Conservation (phyloP, 257 asterid species). For the Eucommia ulmoides region DNA sequence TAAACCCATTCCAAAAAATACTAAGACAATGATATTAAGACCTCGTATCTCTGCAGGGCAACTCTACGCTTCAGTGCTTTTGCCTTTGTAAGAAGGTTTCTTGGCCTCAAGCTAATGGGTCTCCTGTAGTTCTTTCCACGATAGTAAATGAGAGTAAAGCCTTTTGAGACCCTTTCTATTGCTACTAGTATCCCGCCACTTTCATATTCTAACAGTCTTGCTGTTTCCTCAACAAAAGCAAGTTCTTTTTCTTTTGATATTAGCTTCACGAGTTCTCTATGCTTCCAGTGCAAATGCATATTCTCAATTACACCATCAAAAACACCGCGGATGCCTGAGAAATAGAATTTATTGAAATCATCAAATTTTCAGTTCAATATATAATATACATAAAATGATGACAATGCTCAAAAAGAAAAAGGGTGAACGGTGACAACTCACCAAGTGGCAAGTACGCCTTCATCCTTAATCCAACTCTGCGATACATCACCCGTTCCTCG, state of each 20-base stretch:
- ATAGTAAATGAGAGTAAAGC: constrained; percentile 67
- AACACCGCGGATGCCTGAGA: constrained; percentile 86
- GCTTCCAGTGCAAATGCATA: constrained; percentile 99
- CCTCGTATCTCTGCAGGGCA: constrained; percentile 97
- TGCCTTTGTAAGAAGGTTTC: constrained; percentile 95
- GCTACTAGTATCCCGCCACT: constrained; percentile 92
- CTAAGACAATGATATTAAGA: constrained; percentile 26
- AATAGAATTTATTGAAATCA: constrained; percentile 13
- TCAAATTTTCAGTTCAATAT: constrained; percentile 8
- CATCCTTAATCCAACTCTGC: constrained; percentile 86
- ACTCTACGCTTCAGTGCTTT: constrained; percentile 94
- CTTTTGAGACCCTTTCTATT: constrained; percentile 83
- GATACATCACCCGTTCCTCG: constrained; percentile 85
- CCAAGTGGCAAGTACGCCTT: constrained; percentile 92
- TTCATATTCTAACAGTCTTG: constrained; percentile 89
- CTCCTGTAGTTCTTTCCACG: constrained; percentile 93
- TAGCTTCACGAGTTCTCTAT: constrained; percentile 89
- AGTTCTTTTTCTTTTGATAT: constrained; percentile 78
- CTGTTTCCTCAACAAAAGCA: constrained; percentile 86
- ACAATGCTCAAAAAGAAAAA: constrained; percentile 2
- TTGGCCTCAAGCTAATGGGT: constrained; percentile 80
- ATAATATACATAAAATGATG: constrained; percentile 1
- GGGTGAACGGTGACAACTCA: constrained; percentile 23
- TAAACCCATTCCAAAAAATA: no score
- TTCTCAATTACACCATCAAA: constrained; percentile 98